phyloP scores from a whole-genome alignment of 306 rosid genomes.

The Acacia crassicarpa region DNA sequence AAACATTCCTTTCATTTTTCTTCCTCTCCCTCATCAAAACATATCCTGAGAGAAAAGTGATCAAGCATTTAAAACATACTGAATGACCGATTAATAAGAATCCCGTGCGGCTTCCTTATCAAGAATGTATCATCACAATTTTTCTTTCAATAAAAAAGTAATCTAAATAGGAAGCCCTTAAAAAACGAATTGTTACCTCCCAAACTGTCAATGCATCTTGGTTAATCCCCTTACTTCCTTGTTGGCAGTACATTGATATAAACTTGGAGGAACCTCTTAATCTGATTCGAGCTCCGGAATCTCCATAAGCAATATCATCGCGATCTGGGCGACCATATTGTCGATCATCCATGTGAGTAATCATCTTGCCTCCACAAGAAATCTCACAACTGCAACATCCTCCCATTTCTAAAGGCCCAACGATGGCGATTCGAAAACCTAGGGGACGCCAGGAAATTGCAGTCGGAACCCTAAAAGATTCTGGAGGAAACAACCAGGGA shows the following conservation, averaged over 20 bases:
- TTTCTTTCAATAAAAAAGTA: background rate
- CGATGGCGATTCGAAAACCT: background rate
- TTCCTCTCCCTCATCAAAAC: background rate
- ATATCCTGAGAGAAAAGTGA: background rate
- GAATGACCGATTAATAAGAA: background rate
- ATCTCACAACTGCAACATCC: slow-evolving; percentile 42
- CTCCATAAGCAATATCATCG: slow-evolving; percentile 25
- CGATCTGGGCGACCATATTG: slow-evolving; percentile 14
- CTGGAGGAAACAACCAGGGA: background rate
- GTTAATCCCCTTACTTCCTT: slow-evolving; percentile 76
- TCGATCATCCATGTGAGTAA: slow-evolving; percentile 5
- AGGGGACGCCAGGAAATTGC: slow-evolving; percentile 17
- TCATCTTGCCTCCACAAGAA: slow-evolving; percentile 4
- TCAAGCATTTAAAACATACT: background rate
- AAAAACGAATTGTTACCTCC: slow-evolving; percentile 58
- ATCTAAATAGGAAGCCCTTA: background rate
- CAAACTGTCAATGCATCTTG: slow-evolving; percentile 87
- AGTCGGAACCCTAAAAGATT: slow-evolving; percentile 11
- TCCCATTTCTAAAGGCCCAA: slow-evolving; percentile 48
- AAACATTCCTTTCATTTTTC: background rate
- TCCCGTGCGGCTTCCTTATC: background rate
- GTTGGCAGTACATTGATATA: slow-evolving; percentile 65
- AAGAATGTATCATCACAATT: background rate
- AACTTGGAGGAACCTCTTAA: slow-evolving; percentile 53
- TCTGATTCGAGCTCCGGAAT: slow-evolving; percentile 41